A percentile compares a stretch with the other conserved stretches of the same genome.
phyloP scores from a whole-genome alignment of 257 asterid species.

The Penstemon eatonii region DNA sequence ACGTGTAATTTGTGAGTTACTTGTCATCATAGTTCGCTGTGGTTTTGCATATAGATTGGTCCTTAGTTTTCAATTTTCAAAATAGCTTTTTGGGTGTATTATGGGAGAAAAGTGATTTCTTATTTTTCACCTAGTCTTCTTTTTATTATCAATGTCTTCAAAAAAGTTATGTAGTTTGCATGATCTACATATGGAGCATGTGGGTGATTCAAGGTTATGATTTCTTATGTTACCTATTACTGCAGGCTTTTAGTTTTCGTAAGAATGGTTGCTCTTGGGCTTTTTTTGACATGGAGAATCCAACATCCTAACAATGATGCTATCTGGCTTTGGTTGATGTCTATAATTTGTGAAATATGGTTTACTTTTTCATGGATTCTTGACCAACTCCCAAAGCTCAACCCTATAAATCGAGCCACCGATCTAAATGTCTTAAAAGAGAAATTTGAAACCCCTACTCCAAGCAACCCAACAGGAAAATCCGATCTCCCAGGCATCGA shows the following conservation, averaged over 20 bases:
- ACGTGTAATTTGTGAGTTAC: too few species aligned
- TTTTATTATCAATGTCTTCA: background rate
- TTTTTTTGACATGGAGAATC: constrained; percentile 69
- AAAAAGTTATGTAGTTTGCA: background rate
- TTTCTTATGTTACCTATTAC: constrained; percentile 10
- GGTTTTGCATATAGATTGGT: too few species aligned
- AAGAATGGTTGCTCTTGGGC: constrained; percentile 62
- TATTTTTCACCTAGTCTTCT: too few species aligned
- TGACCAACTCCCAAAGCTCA: constrained; percentile 70
- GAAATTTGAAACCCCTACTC: constrained; percentile 58
- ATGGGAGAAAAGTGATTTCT: too few species aligned
- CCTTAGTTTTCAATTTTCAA: too few species aligned
- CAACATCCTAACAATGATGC: constrained; percentile 66
- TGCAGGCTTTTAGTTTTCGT: constrained; percentile 54
- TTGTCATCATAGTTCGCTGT: too few species aligned
- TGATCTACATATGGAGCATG: constrained; percentile 22
- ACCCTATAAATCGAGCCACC: constrained; percentile 73
- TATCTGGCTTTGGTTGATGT: constrained; percentile 79
- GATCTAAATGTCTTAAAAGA: constrained; percentile 68
- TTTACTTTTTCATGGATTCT: constrained; percentile 80
- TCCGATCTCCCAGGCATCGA: constrained; percentile 76
- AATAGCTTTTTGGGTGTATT: too few species aligned
- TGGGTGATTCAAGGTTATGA: constrained; percentile 21
- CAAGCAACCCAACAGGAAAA: constrained; percentile 62
- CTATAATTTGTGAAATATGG: constrained; percentile 76